Conservation (phyloP, 352 stramenopile species). For the Thraustochytrium striatum region DNA sequence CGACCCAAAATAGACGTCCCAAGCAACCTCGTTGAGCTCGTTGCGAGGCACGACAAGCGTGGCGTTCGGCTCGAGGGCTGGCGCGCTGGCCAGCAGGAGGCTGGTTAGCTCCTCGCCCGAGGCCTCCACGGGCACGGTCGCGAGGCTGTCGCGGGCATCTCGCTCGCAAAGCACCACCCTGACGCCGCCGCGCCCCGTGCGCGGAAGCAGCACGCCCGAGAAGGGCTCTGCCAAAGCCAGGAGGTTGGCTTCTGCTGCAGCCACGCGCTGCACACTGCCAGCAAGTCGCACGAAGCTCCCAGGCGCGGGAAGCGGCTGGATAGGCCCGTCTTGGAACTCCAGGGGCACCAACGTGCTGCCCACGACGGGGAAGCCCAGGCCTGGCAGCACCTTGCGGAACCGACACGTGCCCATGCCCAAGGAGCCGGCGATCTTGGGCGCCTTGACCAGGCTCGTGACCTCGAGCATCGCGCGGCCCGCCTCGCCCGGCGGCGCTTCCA, state of each 20-base stretch:
- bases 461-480: background rate
- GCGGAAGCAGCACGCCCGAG: background rate
- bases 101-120: background rate
- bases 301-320: background rate
- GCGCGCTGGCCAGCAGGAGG: background rate
- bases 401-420: conserved; percentile 7
- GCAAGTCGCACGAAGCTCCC: conserved; percentile 1
- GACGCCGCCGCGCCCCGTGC: background rate
- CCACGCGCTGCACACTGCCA: background rate
- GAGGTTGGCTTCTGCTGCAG: background rate
- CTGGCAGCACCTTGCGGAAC: background rate
- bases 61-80: too few relatives aligned
- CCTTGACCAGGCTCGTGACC: background rate
- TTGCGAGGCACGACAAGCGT: background rate
- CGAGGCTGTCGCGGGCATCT: background rate
- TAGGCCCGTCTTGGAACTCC: background rate
- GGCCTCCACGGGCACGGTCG: background rate
- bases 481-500: background rate
- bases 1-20: background rate
- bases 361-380: background rate
- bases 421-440: conserved; percentile 31
- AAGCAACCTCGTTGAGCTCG: conserved; percentile 8
- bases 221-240: background rate
- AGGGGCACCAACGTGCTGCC: background rate
- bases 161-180: background rate